Base-by-base conservation (phyloP, 2,329 filamentous ascomycete species). In the Acarospora socialis region DNA sequence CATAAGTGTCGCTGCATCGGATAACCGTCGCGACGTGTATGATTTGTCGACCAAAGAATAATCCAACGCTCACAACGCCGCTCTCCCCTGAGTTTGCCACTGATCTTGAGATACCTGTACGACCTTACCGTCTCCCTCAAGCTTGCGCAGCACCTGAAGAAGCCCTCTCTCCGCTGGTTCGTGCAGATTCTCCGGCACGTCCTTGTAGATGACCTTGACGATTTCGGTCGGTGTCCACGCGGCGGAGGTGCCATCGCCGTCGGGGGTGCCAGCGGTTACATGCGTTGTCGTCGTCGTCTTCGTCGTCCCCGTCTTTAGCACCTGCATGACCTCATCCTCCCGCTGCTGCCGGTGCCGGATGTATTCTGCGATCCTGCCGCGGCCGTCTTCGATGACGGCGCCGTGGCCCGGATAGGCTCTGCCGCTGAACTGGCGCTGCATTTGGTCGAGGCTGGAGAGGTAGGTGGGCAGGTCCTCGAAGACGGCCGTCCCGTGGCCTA, bases 351-450 rank as follows among this genome's bases (percentile, higher is more conserved):
- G 68, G 57, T 95, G 90, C 38, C 62, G 54, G 43, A 95, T 81
- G 50, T 98, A 95, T 53, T 93, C 82, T 13, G 59, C 46, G 32
- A 95, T 78, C 50, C 73, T 87, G 15, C 59, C 61, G 15, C 65
- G 69, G 0, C 81, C 81, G 39, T 90, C 68, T 21, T 75, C 68
- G 15, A 95, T 65, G 3, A 90, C 71, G 0, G 76, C 68, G 0
- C 90, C 90, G 48, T 98, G 90, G 3, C 81, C 87, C 0, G 90
- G 87, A 51, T 93, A 95, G 2, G 76, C 83, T 28, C 71, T 63
- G 1, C 80, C 78, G 1, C 54, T 43, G 44, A 81, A 81, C 5
- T 73, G 59, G 14, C 56, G 53, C 27, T 64, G 61, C 82, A 92
- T 90, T 41, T 64, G 65, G 22, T 72, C 63, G 8, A 93, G 60